Conservation (phyloP, 305 asterid species). For the Fraxinus platypoda region DNA sequence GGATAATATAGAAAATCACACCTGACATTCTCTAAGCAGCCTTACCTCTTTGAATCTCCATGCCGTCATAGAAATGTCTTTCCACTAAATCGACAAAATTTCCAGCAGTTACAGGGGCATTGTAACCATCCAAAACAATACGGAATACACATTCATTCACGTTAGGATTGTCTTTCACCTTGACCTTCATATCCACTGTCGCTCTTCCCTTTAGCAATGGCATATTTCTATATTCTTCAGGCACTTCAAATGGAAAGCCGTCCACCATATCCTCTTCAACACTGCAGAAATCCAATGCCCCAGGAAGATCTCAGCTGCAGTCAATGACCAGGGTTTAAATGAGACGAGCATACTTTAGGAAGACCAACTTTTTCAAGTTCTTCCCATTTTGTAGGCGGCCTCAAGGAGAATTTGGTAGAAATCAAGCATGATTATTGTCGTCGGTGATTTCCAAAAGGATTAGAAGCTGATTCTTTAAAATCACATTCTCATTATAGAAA, state of each 20-base stretch:
- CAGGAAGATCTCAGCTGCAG: slow-evolving; percentile 99
- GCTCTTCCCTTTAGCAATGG: slow-evolving; percentile 97
- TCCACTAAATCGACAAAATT: slow-evolving; percentile 86
- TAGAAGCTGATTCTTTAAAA: background rate
- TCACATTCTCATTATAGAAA: background rate
- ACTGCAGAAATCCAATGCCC: slow-evolving; percentile 99
- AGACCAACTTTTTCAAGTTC: slow-evolving; percentile 26
- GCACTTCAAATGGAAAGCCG: slow-evolving; percentile 94
- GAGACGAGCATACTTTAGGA: slow-evolving; percentile 64
- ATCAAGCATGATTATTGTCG: background rate
- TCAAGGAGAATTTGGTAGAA: slow-evolving; percentile 17
- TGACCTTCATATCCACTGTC: slow-evolving; percentile 95
- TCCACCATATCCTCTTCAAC: slow-evolving; percentile 99
- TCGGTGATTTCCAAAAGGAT: slow-evolving; percentile 9
- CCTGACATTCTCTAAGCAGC: background rate
- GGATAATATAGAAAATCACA: slow-evolving; percentile 7
- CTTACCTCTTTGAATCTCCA: slow-evolving; percentile 98
- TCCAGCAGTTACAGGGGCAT: slow-evolving; percentile 96
- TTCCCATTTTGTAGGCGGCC: slow-evolving; percentile 30
- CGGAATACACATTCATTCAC: slow-evolving; percentile 70
- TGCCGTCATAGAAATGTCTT: slow-evolving; percentile 96
- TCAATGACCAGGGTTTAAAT: slow-evolving; percentile 91
- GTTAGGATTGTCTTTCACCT: slow-evolving; percentile 90
- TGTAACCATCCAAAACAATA: slow-evolving; percentile 91
- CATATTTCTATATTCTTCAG: slow-evolving; percentile 80